Evolutionary conservation across 176 grass and related monocot genomes (phyloP).

Genomic region (Lolium multiflorum): DNA sequence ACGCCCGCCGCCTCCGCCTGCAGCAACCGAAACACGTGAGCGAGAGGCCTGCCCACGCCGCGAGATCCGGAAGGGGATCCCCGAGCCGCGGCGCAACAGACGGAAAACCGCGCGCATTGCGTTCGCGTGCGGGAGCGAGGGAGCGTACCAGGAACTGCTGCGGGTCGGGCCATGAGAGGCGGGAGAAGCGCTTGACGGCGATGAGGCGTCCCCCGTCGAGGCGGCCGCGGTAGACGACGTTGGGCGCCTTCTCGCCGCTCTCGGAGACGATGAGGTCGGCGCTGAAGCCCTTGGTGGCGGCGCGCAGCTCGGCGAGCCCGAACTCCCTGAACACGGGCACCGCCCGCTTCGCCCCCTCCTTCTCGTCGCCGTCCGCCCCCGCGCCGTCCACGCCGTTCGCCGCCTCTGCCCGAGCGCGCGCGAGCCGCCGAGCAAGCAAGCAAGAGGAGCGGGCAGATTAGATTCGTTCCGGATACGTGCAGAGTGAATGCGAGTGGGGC

Average conservation of each 20-base stretch:
- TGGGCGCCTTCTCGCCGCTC: conserved; percentile 99
- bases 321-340: conserved; percentile 95
- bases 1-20: conserved; percentile 90
- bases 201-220: conserved; percentile 83
- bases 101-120: neutral
- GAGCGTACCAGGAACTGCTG: conserved; percentile 93
- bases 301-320: conserved; percentile 76
- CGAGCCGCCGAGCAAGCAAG: neutral
- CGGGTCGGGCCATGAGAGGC: conserved; percentile 94
- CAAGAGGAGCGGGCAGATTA: neutral
- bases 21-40: conserved; percentile 19
- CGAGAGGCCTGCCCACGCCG: neutral
- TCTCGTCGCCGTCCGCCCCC: conserved; percentile 63
- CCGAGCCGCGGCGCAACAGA: neutral
- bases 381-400: conserved; percentile 65
- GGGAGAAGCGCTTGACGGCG: conserved; percentile 97
- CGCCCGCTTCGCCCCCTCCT: conserved; percentile 66
- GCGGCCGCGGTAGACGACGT: conserved; percentile 90
- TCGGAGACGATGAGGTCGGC: conserved; percentile 95
- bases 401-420: conserved; percentile 43
- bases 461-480: neutral
- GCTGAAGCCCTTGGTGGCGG: conserved; percentile 96
- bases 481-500: neutral
- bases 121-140: neutral
- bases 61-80: conserved; percentile 37